Evolutionary conservation across 139 green algal genomes (phyloP).

Genomic region (Chlamydomonas incerta): DNA sequence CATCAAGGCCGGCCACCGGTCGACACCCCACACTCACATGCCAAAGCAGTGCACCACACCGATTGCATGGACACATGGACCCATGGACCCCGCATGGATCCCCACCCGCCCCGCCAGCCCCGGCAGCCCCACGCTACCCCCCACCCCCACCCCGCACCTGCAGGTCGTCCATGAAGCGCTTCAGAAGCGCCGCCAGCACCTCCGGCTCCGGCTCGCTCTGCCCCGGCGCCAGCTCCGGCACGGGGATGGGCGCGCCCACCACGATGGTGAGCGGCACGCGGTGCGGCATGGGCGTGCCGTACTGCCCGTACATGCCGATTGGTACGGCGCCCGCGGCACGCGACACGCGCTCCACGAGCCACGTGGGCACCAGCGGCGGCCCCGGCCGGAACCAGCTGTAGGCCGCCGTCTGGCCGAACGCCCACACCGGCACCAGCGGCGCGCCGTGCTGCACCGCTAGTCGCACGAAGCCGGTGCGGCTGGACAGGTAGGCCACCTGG

Average conservation of each 20-base stretch:
- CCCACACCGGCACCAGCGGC: slow-evolving; percentile 86
- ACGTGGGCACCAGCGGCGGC: slow-evolving; percentile 54
- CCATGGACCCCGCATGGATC: not conserved
- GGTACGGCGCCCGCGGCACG: slow-evolving; percentile 51
- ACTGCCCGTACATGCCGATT: slow-evolving; percentile 67
- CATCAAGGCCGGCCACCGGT: no score
- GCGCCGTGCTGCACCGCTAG: slow-evolving; percentile 43
- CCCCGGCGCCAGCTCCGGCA: slow-evolving; percentile 49
- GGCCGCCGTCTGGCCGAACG: slow-evolving; percentile 86
- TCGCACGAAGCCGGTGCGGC: slow-evolving; percentile 19
- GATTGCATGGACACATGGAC: no score
- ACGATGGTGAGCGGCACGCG: slow-evolving; percentile 59
- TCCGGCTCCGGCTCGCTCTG: slow-evolving; percentile 49
- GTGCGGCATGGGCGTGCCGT: slow-evolving; percentile 60
- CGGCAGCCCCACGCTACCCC: no score
- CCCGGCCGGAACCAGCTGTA: slow-evolving; percentile 73
- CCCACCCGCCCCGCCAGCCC: no score
- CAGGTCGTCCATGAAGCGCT: slow-evolving; percentile 56
- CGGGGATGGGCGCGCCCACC: slow-evolving; percentile 69
- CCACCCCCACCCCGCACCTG: not conserved
- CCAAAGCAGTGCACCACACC: no score
- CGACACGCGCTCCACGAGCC: slow-evolving; percentile 3
- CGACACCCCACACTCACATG: no score
- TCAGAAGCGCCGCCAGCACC: slow-evolving; percentile 63
- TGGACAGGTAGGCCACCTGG: slow-evolving; percentile 18